Evolutionary conservation across 176 grass and related monocot genomes (phyloP).

Genomic region (Zoysia pacifica): DNA sequence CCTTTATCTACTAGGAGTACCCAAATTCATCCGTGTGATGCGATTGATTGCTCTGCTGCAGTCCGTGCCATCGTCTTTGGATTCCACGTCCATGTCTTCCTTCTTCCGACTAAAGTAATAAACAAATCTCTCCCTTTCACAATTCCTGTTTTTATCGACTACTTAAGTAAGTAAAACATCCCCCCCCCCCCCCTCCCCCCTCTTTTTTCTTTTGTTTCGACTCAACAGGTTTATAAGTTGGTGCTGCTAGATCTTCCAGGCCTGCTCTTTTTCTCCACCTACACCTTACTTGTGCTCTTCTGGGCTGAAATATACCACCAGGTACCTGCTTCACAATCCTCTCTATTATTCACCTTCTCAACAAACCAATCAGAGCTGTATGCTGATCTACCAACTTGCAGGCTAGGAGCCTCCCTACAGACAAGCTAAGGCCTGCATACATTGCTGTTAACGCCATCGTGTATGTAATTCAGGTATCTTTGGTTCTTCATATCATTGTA

Average conservation of each 20-base stretch:
- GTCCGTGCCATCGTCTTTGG: conserved; percentile 82
- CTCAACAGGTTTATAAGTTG: conserved; percentile 67
- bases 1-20: background rate
- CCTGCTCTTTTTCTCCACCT: conserved; percentile 91
- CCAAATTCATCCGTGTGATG: background rate
- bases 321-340: conserved; percentile 40
- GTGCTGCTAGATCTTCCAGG: conserved; percentile 81
- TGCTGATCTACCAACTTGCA: conserved; percentile 29
- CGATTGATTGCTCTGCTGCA: conserved; percentile 29
- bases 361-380: background rate
- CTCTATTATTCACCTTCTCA: background rate
- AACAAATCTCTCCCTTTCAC: background rate
- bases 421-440: conserved; percentile 73
- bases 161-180: background rate
- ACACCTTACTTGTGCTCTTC: conserved; percentile 94
- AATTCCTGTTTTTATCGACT: background rate
- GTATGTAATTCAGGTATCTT: conserved; percentile 80
- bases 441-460: conserved; percentile 66
- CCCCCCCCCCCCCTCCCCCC: background rate
- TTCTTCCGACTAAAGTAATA: conserved; percentile 67
- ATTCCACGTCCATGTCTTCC: conserved; percentile 73
- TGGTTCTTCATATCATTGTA: background rate
- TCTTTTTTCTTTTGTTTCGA: background rate
- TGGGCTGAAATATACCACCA: conserved; percentile 99
- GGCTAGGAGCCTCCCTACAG: conserved; percentile 84